Base-by-base conservation (phyloP, 805 yeast genomes). In the Suhomyces sp. region DNA sequence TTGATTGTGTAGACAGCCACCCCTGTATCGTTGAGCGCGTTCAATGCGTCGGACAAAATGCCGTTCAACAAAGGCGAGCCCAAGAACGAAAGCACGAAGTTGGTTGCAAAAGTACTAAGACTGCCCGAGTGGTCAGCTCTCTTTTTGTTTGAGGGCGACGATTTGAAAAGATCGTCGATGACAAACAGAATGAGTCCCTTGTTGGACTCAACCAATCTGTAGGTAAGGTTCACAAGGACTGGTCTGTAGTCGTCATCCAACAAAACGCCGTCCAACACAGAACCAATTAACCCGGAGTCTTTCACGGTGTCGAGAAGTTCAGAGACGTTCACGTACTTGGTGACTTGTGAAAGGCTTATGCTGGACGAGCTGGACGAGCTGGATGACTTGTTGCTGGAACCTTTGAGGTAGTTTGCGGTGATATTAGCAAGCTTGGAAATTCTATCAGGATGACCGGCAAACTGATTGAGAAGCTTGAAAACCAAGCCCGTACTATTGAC, bases 21-120 rank as follows among this genome's bases (percentile, higher is more conserved):
- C 12, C 74, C 76, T 5, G 79, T 74, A 54, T 73, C 71, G 61
- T 75, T 75, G 51, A 75, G 65, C 8, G 78, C 75, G 44, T 62
- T 57, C 38, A 70, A 57, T 9, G 62, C 52, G 42, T 64, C 73
- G n/a, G 55, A 55, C 48, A 69, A 63, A n/a, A 63, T 59, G 29
- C 59, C 52, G 36, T 57, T 56, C 29, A 72, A 64, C 6, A 68
- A 31, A 22, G 58, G 52, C 1, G 78, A 73, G 33, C 58, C 51
- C 48, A 75, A 61, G 24, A 71, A 55, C 1, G 68, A 49, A 6
- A 66, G 61, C 17, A 63, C 63, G 15, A 70, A 48, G 57, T 73
- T 73, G 6, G 61, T 60, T 41, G 63, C 62, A 51, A 75, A 70
- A 5, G 55, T 48, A 19, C 52, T 62, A 13, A 74, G 63, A 15